Evolutionary conservation across 2,329 filamentous ascomycete species (phyloP), one percentile per base, ranked within the genome.

Genomic region (Cladobotryum protrusum): DNA sequence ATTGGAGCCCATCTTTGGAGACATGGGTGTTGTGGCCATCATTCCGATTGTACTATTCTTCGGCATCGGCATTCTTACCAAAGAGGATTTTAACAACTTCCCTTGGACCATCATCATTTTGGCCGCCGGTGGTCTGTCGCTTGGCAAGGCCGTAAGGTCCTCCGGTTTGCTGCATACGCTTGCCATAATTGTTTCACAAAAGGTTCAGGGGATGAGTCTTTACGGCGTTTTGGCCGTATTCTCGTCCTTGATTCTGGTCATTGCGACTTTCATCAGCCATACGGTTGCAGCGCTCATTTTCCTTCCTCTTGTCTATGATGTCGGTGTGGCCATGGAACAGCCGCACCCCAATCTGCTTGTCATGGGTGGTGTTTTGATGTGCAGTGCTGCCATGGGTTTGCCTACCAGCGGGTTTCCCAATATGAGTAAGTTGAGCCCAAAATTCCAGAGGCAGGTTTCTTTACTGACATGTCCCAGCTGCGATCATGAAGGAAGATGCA

Each of bases 11-110:
- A 72, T 92, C 0, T 96, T 99, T 62, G 93, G 93, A 48, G 92
- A 99, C 64, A 99, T 99, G 93, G 93, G 93, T 47, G 91, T 99
- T 47, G 87, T 99, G 39, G 95, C 93, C 52, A 95, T 99, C 63
- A 89, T 99, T 53, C 93, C 93, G 5, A 86, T 99, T 46, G 87
- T 95, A 3, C 76, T 96, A 39, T 99, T 99, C 78, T 99, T 99
- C 61, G 93, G 93, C 48, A 91, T 90, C 2, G 93, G 93, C 11
- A 92, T 97, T 57, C 76, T 99, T 32, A 97, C 91, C 44, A 99
- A 97, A 71, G 93, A 97, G 70, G 93, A 99, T 71, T 99, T 99
- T 67, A 99, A 99, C 75, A 99, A 99, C 69, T 99, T 99, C 69
- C 86, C 96, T 36, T 99, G 93, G 93, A 99, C 95, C 17, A 99